A percentile compares a stretch with the other conserved stretches of the same genome.
Evolutionary conservation across 192 early-diverging fungal genomes (phyloP).

Genomic region (Funneliformis mosseae): DNA sequence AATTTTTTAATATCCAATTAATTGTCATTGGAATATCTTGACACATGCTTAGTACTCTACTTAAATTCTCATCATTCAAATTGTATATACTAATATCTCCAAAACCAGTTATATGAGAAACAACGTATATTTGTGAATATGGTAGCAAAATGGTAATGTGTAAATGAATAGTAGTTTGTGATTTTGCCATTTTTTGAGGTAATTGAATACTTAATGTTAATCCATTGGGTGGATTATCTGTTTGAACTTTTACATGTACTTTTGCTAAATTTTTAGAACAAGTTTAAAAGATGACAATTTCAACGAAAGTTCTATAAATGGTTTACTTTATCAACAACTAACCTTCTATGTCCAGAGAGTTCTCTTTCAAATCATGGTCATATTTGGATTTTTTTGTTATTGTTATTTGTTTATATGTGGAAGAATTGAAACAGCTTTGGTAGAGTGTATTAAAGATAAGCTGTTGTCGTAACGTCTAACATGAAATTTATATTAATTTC

Average conservation of each 20-base stretch:
- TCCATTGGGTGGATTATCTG: conserved; percentile 10
- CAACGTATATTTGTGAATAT: conserved; percentile 9
- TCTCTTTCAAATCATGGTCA: neutral
- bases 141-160: neutral
- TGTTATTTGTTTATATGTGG: neutral
- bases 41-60: conserved; percentile 6
- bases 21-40: conserved; percentile 26
- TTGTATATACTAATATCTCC: neutral
- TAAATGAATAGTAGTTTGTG: neutral
- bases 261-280: neutral
- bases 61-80: neutral
- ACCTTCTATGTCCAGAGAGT: neutral
- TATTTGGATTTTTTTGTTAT: neutral
- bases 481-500: neutral
- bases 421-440: conserved; percentile 34
- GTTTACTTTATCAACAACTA: neutral
- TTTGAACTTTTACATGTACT: neutral
- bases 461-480: conserved; percentile 29
- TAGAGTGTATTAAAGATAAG: conserved; percentile 28
- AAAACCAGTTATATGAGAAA: neutral
- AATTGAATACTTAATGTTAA: conserved; percentile 8
- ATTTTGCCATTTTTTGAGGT: neutral
- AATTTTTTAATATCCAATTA: conserved; percentile 1
- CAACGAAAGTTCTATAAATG: neutral
- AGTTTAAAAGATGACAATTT: too few species aligned